Evolutionary conservation across 1,284 basidiomycete species (phyloP).

Genomic region (Melampsora abietis-canadensis): DNA sequence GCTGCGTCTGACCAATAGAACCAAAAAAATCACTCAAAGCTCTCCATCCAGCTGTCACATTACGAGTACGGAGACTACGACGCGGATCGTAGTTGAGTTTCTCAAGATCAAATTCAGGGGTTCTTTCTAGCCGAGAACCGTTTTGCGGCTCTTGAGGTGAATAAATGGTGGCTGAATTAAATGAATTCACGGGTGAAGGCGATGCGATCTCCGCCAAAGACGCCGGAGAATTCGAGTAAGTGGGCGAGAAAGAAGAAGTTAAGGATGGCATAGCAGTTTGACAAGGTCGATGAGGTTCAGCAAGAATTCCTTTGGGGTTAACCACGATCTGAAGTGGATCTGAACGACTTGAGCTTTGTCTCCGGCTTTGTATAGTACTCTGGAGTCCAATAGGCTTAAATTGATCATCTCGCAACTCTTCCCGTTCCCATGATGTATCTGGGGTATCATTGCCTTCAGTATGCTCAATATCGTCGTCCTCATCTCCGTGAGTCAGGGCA

Average conservation of each 20-base stretch:
- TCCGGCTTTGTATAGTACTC: not conserved
- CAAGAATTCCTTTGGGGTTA: not conserved
- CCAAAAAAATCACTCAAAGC: slow-evolving; percentile 1
- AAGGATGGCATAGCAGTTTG: not conserved
- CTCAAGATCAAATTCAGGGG: not conserved
- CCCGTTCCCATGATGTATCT: not conserved
- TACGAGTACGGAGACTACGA: not conserved
- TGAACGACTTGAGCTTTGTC: not conserved
- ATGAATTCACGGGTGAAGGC: not conserved
- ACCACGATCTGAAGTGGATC: not conserved
- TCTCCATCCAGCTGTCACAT: not conserved
- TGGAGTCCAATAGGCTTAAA: not conserved
- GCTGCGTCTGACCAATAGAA: not conserved
- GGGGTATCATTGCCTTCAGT: not conserved
- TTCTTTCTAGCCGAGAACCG: not conserved
- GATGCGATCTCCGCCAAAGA: not conserved
- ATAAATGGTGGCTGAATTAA: not conserved
- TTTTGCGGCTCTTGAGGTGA: not conserved
- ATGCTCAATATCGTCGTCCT: not conserved
- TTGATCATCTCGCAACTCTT: not conserved
- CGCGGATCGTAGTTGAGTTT: not conserved
- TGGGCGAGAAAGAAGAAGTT: not conserved
- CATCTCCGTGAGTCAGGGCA: slow-evolving; percentile 5
- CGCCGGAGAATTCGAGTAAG: not conserved
- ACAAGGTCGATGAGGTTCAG: not conserved